Evolutionary conservation across 2,329 filamentous ascomycete genomes (phyloP).

Genomic region (Aspergillus luchuensis): DNA sequence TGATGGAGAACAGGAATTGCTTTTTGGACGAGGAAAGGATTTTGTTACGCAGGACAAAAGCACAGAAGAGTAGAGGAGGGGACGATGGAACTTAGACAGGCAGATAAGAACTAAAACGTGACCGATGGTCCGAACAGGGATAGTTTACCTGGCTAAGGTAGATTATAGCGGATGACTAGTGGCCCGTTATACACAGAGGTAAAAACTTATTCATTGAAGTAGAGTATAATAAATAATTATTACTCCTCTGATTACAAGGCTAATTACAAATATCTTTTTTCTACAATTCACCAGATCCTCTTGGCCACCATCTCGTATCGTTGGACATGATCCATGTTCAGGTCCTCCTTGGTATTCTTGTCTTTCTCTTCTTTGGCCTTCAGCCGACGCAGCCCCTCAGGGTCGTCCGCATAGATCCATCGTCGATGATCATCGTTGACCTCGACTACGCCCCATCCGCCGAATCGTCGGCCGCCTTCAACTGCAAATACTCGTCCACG

Average conservation of each 20-base stretch:
- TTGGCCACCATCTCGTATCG: constrained; percentile 96
- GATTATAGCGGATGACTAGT: too few relatives aligned
- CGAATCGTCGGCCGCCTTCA: constrained; percentile 72
- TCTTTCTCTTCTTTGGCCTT: constrained; percentile 66
- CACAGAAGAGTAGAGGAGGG: neutral
- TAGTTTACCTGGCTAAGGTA: too few relatives aligned
- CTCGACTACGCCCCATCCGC: constrained; percentile 83
- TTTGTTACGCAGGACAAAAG: too few relatives aligned
- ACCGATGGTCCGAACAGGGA: too few relatives aligned
- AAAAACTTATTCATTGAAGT: too few relatives aligned
- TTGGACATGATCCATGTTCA: constrained; percentile 66
- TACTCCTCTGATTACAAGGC: neutral
- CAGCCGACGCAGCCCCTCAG: constrained; percentile 65
- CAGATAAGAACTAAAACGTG: neutral
- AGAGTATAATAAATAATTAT: neutral
- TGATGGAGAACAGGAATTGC: too few relatives aligned
- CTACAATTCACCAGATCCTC: constrained; percentile 75
- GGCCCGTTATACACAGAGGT: too few relatives aligned
- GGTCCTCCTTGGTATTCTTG: constrained; percentile 56
- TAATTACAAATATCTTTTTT: neutral
- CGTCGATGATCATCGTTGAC: constrained; percentile 82
- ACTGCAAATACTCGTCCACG: constrained; percentile 56
- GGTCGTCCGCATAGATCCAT: constrained; percentile 85
- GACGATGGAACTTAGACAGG: neutral
- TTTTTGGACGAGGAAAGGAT: too few relatives aligned